Evolutionary conservation across 202 grass and related monocot species (phyloP).

Genomic region (Sporobolus alterniflorus): DNA sequence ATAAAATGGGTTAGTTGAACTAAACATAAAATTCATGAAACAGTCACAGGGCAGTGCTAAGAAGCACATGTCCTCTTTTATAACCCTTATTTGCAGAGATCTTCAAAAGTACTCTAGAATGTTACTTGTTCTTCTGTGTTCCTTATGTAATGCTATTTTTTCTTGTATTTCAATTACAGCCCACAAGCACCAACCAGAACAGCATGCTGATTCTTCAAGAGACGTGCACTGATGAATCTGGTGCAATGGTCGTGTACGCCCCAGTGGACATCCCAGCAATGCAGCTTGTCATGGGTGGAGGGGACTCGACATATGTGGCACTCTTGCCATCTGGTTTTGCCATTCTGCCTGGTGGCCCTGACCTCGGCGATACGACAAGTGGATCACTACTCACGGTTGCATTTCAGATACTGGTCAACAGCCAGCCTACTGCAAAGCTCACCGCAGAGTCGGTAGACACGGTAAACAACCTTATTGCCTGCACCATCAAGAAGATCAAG

Average conservation of each 20-base stretch:
- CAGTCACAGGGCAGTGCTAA: background rate
- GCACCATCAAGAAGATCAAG: slow-evolving; percentile 95
- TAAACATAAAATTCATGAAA: background rate
- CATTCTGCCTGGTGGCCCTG: slow-evolving; percentile 58
- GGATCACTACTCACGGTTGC: slow-evolving; percentile 82
- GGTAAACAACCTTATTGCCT: slow-evolving; percentile 75
- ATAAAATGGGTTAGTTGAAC: background rate
- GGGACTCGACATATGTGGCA: slow-evolving; percentile 65
- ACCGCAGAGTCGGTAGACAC: slow-evolving; percentile 82
- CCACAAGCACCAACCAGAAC: slow-evolving; percentile 56
- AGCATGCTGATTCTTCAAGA: slow-evolving; percentile 97
- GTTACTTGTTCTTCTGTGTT: background rate
- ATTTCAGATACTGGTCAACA: slow-evolving; percentile 94
- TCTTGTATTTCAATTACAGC: slow-evolving; percentile 41
- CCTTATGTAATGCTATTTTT: background rate
- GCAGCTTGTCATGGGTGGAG: slow-evolving; percentile 82
- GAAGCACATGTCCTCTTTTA: slow-evolving; percentile 27
- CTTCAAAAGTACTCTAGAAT: background rate
- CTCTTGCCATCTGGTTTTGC: slow-evolving; percentile 83
- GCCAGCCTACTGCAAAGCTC: slow-evolving; percentile 85
- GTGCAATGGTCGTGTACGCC: slow-evolving; percentile 84
- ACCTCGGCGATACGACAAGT: background rate
- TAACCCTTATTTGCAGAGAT: background rate
- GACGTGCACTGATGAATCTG: slow-evolving; percentile 70
- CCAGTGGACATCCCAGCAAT: slow-evolving; percentile 91